Evolutionary conservation across 345 rosid species (phyloP).

Genomic region (Euphorbia tirucalli): DNA sequence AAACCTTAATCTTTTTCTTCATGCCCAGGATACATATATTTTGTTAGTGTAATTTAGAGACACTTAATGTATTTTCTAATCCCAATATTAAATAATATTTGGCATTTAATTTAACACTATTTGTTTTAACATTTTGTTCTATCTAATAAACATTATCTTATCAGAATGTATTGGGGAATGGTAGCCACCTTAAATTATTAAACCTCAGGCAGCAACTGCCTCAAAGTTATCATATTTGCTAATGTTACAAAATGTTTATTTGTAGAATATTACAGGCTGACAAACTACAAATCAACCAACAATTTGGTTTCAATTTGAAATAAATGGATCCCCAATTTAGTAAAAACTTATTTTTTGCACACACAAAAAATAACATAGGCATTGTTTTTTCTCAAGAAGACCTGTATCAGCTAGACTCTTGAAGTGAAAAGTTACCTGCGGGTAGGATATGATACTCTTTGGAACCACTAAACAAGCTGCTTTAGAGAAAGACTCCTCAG

Average conservation of each 20-base stretch:
- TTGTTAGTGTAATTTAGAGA: too few relatives aligned
- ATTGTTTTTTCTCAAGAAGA: not conserved
- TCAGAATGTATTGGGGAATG: too few relatives aligned
- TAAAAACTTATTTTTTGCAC: not conserved
- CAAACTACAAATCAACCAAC: too few relatives aligned
- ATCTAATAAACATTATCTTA: too few relatives aligned
- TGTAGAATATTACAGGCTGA: not conserved
- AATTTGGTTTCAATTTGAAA: too few relatives aligned
- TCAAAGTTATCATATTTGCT: conserved; percentile 2
- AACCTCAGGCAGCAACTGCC: not conserved
- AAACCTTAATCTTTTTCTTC: too few relatives aligned
- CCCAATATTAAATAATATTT: too few relatives aligned
- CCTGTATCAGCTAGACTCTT: not conserved
- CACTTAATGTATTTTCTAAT: too few relatives aligned
- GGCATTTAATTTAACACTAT: too few relatives aligned
- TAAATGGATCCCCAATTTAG: not conserved
- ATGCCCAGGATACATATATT: too few relatives aligned
- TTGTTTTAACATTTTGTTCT: too few relatives aligned
- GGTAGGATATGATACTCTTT: conserved; percentile 82
- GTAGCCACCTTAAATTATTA: not conserved
- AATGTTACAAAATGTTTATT: not conserved
- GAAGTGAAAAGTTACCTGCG: conserved; percentile 56
- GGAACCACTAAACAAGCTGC: conserved; percentile 86
- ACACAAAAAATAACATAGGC: not conserved
- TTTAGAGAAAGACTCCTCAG: conserved; percentile 71